phyloP scores from a whole-genome alignment of 306 rosid species.

The Rosa lucieae region DNA sequence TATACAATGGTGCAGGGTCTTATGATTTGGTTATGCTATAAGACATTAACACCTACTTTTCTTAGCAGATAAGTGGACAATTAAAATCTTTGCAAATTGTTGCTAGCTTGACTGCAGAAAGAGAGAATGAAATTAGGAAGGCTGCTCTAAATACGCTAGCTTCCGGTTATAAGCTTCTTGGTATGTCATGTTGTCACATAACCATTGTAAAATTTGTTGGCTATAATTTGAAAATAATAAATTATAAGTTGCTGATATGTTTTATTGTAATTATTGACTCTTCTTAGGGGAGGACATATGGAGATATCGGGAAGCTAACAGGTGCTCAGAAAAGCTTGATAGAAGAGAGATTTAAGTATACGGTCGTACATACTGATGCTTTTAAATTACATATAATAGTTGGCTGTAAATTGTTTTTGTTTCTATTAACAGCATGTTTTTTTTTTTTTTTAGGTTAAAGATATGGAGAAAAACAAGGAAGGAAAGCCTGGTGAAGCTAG shows the following conservation, averaged over 20 bases:
- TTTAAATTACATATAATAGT: neutral
- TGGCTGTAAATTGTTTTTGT: neutral
- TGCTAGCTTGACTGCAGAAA: conserved; percentile 94
- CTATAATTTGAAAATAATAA: neutral
- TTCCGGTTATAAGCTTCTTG: conserved; percentile 96
- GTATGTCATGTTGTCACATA: conserved; percentile 44
- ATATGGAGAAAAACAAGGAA: conserved; percentile 97
- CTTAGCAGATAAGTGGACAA: conserved; percentile 83
- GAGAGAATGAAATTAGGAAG: conserved; percentile 95
- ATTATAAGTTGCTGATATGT: neutral
- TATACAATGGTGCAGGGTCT: neutral
- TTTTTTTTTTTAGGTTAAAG: conserved; percentile 60
- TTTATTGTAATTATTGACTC: conserved; percentile 15
- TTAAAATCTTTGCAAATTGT: conserved; percentile 87
- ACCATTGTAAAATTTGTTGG: neutral
- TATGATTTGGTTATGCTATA: neutral
- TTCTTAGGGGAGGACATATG: conserved; percentile 92
- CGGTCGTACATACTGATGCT: conserved; percentile 48
- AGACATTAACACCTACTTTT: conserved; percentile 24
- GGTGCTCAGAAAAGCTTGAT: conserved; percentile 99
- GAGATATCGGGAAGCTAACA: conserved; percentile 91
- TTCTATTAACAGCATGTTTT: conserved; percentile 14
- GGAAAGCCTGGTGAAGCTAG: conserved; percentile 98
- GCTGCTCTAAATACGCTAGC: conserved; percentile 97
- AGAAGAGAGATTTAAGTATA: conserved; percentile 97